Evolutionary conservation across 192 early-diverging fungal genomes (phyloP).

Genomic region (Umbelopsis isabellina): DNA sequence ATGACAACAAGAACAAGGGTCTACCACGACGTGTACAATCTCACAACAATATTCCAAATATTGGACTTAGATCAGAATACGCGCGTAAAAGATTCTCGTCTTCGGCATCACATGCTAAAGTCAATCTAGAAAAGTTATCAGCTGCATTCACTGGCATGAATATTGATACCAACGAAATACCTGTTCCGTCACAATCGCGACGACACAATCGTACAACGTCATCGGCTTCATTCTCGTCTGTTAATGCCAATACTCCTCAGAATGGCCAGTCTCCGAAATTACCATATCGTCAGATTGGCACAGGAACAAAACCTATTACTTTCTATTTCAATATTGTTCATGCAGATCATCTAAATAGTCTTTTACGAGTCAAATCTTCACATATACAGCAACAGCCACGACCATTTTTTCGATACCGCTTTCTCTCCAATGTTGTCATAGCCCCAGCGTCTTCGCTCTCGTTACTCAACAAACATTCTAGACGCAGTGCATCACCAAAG

Average conservation of each 20-base stretch:
- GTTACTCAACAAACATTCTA: neutral
- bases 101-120: constrained; percentile 5
- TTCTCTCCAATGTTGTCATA: constrained; percentile 25
- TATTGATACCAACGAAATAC: neutral
- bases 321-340: constrained; percentile 39
- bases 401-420: constrained; percentile 35
- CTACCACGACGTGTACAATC: constrained; percentile 17
- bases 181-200: neutral
- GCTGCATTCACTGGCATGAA: constrained; percentile 10
- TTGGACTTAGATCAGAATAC: neutral
- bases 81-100: constrained; percentile 2
- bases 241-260: neutral
- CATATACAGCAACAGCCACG: neutral
- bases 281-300: constrained; percentile 38
- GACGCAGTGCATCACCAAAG: neutral
- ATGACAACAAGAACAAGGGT: neutral
- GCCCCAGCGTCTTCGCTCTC: constrained; percentile 30
- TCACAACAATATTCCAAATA: constrained; percentile 8
- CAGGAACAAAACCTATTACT: constrained; percentile 28
- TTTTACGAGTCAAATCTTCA: constrained; percentile 23
- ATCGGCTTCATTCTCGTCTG: neutral
- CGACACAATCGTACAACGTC: neutral
- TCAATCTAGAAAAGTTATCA: constrained; percentile 10
- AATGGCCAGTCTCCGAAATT: neutral
- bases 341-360: constrained; percentile 28